Percentiles rank a stretch among this genome's conserved stretches.
Evolutionary conservation across 1,139 yeast genomes (phyloP).

Genomic region (Arxiozyma heterogenica): DNA sequence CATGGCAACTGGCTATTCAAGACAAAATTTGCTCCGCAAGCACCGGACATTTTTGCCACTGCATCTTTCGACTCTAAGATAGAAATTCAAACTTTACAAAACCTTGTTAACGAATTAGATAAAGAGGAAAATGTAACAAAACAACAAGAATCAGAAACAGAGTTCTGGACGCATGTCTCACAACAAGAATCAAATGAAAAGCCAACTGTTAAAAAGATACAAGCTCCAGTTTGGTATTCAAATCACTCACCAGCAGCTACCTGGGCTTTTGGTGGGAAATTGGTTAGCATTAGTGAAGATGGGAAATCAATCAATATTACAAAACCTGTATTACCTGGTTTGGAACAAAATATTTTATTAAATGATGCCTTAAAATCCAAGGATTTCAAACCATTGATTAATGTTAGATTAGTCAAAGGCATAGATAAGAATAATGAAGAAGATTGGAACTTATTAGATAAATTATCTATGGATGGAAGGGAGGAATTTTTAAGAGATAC

Average conservation of each 20-base stretch:
- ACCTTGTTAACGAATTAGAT: constrained; percentile 32
- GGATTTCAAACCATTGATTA: constrained; percentile 48
- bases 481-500: constrained; percentile 33
- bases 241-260: constrained; percentile 59
- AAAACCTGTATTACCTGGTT: constrained; percentile 37
- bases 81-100: constrained; percentile 78
- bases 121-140: constrained; percentile 32
- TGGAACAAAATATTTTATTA: constrained; percentile 38
- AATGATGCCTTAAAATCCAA: constrained; percentile 50
- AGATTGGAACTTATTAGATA: constrained; percentile 71
- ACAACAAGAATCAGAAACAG: constrained; percentile 45
- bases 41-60: constrained; percentile 87
- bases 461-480: constrained; percentile 46
- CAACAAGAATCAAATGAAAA: constrained; percentile 35
- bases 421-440: constrained; percentile 41
- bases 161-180: constrained; percentile 80
- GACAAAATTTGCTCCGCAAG: constrained; percentile 73
- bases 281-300: constrained; percentile 48
- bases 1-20: constrained; percentile 92
- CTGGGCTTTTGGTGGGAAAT: constrained; percentile 91
- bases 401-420: constrained; percentile 39
- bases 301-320: constrained; percentile 41
- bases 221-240: constrained; percentile 86
- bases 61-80: constrained; percentile 91
- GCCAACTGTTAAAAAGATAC: constrained; percentile 37